Base-by-base conservation (phyloP, 2,329 filamentous ascomycete genomes). In the Aspergillus tanneri region DNA sequence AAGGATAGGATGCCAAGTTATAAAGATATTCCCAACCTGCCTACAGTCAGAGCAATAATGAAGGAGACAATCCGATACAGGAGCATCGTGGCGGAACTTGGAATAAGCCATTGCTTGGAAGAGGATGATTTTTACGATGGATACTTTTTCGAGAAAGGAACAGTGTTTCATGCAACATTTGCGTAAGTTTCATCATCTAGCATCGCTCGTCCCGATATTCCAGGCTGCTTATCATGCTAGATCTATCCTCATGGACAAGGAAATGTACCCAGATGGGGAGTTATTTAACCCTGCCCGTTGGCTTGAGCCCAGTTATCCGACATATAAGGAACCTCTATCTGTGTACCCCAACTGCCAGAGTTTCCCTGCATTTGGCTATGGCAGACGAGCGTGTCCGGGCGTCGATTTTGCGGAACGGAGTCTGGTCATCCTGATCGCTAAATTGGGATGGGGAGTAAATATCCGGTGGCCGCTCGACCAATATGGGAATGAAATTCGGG, bases 301-400 rank as follows among this genome's bases (percentile, higher is more conserved):
- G 61, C 56, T 65, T 6, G 52, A 62, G 44, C 55, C 59, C 32
- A 53, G 60, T 25, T 64, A 46, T 45, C 62, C 62, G 10, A 51
- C 49, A 23, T 65, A 61, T 53, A 59, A 61, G 51, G 58, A 60
- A 48, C 61, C 61, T 21, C 57, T 65, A 23, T 62, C 61, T 12
- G 51, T 56, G 27, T 56, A 65, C 37, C 62, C 62, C n/a, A 56
- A 47, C 38, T 54, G 64, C 16, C 60, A 58, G 50, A 54, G 57
- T 39, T 56, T 56, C 43, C 52, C 57, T 40, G 51, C 52, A 39
- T 65, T 65, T 48, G 61, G 60, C 23, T 63, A 58, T 53, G 62
- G 61, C 47, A 55, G 59, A n/a, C 56, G 62, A 35, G 55, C 57
- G 47, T 65, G 61, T 38, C 59, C 57, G 6, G 62, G 62, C 38